Base-by-base conservation (phyloP, 164 flowering plant species). In the Magnolia sinica region DNA sequence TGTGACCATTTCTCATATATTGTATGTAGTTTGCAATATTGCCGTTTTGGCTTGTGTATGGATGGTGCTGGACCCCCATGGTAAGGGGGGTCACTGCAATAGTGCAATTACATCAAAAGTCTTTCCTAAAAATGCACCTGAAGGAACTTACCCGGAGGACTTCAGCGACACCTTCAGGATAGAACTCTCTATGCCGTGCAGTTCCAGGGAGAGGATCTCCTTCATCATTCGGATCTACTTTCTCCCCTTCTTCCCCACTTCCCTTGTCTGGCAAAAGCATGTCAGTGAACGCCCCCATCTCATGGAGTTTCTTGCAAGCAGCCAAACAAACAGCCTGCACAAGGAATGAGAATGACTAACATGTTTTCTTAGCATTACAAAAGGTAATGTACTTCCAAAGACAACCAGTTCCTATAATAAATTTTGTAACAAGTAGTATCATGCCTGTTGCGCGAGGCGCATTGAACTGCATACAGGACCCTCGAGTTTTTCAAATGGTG, bases 261-360 rank as follows among this genome's bases (percentile, higher is more conserved):
- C 99, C 99, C 84, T 91, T 96, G 85, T 96, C 98, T 29, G 99
- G 99, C 86, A 96, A 88, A 65, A 96, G 97, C 98, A 96, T 92
- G 84, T 96, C 99, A 31, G 98, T 96, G 80, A 96, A 93, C 78
- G 97, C 99, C 72, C 98, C 99, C 98, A 96, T 90, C 86, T 93
- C 98, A 86, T 96, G 98, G 59, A 96, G 98, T 81, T 92, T 94
- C 92, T 94, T 91, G 92, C 98, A 96, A 72, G 98, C 98, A 84
- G 93, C 97, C 84, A 96, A 85, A 85, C 98, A 96, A 83, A 93
- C 98, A 81, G 98, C 96, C 99, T 96, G 86, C 79, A 87, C 3
- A 72, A 29, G 4, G 49, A 71, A 37, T 4, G 7, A 37, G 45
- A 20, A 55, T 51, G 24, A 68, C 20, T 70, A 74, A 29, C 61